These are phyloP conservation scores for Lactifluus pinguis DNA, from an alignment of 768 basidiomycete genomes.

Conservation along the genomic window DNA sequence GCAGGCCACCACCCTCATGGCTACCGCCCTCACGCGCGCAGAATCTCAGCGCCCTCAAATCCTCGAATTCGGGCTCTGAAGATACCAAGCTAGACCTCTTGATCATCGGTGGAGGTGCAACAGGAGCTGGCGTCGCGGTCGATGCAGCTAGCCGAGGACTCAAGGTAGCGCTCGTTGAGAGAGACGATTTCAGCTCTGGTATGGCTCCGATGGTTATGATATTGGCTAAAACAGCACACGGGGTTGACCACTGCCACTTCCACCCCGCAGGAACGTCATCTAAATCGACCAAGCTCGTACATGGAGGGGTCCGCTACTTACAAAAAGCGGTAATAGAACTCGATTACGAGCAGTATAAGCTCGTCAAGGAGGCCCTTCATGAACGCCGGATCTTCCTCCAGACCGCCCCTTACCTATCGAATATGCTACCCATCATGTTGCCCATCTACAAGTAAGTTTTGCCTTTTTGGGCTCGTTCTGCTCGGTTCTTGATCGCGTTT, in stretches of 20 bases:
- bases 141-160: slow-evolving; percentile 90
- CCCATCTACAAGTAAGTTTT: slow-evolving; percentile 80
- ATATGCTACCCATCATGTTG: slow-evolving; percentile 94
- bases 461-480: background rate
- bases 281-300: slow-evolving; percentile 96
- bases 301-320: slow-evolving; percentile 94
- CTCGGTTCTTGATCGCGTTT: background rate
- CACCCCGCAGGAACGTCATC: slow-evolving; percentile 71
- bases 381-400: slow-evolving; percentile 91
- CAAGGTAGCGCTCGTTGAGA: slow-evolving; percentile 86
- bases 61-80: slow-evolving; percentile 28
- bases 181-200: slow-evolving; percentile 90
- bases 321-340: slow-evolving; percentile 95
- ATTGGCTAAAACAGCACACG: background rate
- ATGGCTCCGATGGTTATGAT: slow-evolving; percentile 17
- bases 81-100: slow-evolving; percentile 67
- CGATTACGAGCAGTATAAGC: slow-evolving; percentile 94
- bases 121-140: slow-evolving; percentile 92
- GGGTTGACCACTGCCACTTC: no score
- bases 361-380: slow-evolving; percentile 90
- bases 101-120: slow-evolving; percentile 90
- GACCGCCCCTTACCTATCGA: slow-evolving; percentile 87
- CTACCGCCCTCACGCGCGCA: slow-evolving; percentile 61
- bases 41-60: slow-evolving; percentile 52
- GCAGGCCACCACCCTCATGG: slow-evolving; percentile 74